Base-by-base conservation (phyloP, 2,329 filamentous ascomycete genomes). In the Fusarium duplospermum region DNA sequence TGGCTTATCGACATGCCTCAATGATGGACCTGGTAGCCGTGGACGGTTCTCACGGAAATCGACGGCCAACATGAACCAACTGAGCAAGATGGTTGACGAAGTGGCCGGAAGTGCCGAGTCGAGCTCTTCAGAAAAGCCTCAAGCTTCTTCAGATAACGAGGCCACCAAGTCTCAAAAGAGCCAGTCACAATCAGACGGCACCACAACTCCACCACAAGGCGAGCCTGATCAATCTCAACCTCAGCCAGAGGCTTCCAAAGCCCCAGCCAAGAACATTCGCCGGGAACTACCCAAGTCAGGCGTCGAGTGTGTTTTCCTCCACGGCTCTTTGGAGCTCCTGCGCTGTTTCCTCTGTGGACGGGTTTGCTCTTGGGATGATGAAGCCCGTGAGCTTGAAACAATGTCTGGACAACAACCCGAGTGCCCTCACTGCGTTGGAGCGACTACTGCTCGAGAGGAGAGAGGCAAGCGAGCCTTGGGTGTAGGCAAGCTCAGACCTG, bases 301-400 rank as follows among this genome's bases (percentile, higher is more conserved):
- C 0, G 89, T 91, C 1, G 89, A 91, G 75, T 91, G 90, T 63
- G 92, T 94, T n/a, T 92, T 91, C 64, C 85, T 94, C 1, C 92
- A 94, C 78, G 92, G 92, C 8, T 92, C 92, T n/a, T 82, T 94
- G 6, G 87, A 90, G 62, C 84, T 85, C 35, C 84, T 94, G 4
- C 86, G 92, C 36, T 94, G 92, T 78, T 91, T 91, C 65, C 84
- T 89, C 1, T 92, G 90, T 69, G 87, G 86, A 1, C 87, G 87
- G 45, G 84, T 89, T 6, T 88, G 86, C 45, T 86, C 87, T 2
- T 92, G 90, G 90, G 89, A 92, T 62, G 87, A 89, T 24, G 85
- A 85, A 3, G 85, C 85, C 4, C 85, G 89, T 40, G 88, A 90
- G 60, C 79, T 84, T 2, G 87, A 89, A 66, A 91, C 89, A 3